Evolutionary conservation across 345 rosid species (phyloP), one percentile per base, ranked within the genome.

Genomic region (Boechera stricta): DNA sequence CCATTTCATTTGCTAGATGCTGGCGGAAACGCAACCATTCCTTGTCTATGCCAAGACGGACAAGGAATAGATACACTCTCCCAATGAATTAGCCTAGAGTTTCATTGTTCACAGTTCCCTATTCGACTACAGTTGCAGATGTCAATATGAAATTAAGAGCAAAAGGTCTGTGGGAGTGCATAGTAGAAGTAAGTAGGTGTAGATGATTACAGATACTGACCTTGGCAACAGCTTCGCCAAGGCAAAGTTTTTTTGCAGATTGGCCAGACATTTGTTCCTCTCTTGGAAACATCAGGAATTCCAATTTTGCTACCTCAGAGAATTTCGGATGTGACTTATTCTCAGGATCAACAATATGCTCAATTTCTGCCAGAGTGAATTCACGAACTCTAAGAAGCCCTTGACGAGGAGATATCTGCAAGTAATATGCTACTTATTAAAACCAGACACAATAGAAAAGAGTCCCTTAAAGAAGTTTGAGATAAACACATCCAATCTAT

Each of bases 61-160:
- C 84, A 31, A 90, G 90, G 84, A 94, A 94, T 56, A 91, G 91
- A 79, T 87, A 91, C 0, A 94, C 97, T 80, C 98, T 85, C 72
- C 97, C 98, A 74, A 94, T 91, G 85, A 94, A 94, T 80, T 87
- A 94, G 39, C 96, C 98, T 35, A 91, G 91, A 73, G 98, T 91
- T 77, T 89, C 89, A 71, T 90, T 94, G 87, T 94, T 89, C 75
- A 94, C 96, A 54, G 81, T 90, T 60, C 96, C 96, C 98, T 94
- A 73, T 56, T 51, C 16, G 0, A 42, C 53, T 21, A 69, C 7
- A 56, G 63, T 57, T 58, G 49, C 48, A 73, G 39, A 21, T 70
- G 39, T 68, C 70, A 61, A 67, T 56, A 69, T 47, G 24, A 44
- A 66, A 10, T 6, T 26, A 26, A 26, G 28, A 26, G 2, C 1